These are phyloP conservation scores for Auxenochlorella protothecoides DNA, from an alignment of 139 green algal genomes.

Conservation along the genomic window DNA sequence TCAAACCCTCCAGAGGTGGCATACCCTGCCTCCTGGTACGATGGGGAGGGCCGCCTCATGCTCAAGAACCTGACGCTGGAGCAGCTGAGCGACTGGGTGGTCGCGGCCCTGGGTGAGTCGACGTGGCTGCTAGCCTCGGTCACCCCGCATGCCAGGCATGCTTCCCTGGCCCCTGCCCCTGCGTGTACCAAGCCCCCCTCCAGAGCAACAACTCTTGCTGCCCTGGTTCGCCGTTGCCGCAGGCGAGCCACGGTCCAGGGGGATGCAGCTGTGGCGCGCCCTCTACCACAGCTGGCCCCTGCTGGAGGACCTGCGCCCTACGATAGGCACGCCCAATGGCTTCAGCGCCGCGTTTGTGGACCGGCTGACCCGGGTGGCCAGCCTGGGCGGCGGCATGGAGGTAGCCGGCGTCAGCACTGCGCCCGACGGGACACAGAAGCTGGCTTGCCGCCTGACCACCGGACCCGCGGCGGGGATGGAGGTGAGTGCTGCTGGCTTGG, in stretches of 20 bases:
- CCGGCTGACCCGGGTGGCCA: constrained; percentile 23
- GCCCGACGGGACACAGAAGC: constrained; percentile 63
- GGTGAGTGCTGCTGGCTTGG: constrained; percentile 11
- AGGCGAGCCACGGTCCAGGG: background rate
- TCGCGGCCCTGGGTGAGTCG: constrained; percentile 29
- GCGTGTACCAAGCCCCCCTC: background rate
- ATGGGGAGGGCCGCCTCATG: constrained; percentile 41
- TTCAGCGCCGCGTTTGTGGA: constrained; percentile 45
- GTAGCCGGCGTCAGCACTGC: constrained; percentile 40
- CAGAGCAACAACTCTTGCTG: background rate
- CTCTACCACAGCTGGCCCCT: background rate
- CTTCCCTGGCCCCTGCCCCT: background rate
- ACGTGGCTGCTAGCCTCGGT: background rate
- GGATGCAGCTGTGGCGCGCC: too few relatives aligned
- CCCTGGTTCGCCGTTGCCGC: background rate
- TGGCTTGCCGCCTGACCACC: constrained; percentile 53
- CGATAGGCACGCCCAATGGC: constrained; percentile 41
- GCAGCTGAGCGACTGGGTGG: constrained; percentile 61
- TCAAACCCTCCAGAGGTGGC: background rate
- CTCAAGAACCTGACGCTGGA: constrained; percentile 43
- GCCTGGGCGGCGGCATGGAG: constrained; percentile 46
- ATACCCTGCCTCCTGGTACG: constrained; percentile 5
- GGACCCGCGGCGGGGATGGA: constrained; percentile 20
- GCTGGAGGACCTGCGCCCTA: constrained; percentile 5
- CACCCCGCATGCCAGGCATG: background rate